Conservation (phyloP, 768 basidiomycete genomes). For the Russula emetica region DNA sequence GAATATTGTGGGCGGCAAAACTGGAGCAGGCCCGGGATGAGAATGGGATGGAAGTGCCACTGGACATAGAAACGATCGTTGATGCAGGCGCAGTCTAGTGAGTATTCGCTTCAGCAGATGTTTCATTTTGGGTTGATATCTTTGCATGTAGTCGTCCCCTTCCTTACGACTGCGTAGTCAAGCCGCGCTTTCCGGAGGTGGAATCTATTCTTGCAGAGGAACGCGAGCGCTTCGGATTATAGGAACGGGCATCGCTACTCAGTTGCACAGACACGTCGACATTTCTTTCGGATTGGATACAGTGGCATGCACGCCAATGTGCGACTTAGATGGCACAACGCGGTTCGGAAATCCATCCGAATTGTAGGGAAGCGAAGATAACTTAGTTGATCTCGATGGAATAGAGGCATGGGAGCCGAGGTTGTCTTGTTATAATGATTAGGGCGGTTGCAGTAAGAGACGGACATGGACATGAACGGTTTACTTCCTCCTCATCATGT, state of each 20-base stretch:
- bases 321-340: neutral
- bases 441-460: too few species aligned
- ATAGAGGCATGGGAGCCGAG: too few species aligned
- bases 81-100: conserved; percentile 19
- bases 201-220: conserved; percentile 9
- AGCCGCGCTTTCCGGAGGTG: conserved; percentile 25
- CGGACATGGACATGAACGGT: too few species aligned
- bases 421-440: too few species aligned
- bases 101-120: neutral
- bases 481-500: too few species aligned
- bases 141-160: conserved; percentile 12
- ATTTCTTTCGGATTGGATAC: neutral
- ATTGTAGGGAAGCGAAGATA: neutral
- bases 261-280: neutral
- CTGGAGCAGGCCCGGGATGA: conserved; percentile 19
- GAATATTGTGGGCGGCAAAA: conserved; percentile 27
- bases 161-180: conserved; percentile 27
- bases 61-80: conserved; percentile 4
- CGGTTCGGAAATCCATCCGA: neutral
- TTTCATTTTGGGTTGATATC: neutral
- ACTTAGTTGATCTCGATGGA: too few species aligned
- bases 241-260: neutral
- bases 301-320: neutral
- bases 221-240: neutral
- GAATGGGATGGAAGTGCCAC: conserved; percentile 13